Base-by-base conservation (phyloP, 1,284 basidiomycete species). In the Irpex lacteus region DNA sequence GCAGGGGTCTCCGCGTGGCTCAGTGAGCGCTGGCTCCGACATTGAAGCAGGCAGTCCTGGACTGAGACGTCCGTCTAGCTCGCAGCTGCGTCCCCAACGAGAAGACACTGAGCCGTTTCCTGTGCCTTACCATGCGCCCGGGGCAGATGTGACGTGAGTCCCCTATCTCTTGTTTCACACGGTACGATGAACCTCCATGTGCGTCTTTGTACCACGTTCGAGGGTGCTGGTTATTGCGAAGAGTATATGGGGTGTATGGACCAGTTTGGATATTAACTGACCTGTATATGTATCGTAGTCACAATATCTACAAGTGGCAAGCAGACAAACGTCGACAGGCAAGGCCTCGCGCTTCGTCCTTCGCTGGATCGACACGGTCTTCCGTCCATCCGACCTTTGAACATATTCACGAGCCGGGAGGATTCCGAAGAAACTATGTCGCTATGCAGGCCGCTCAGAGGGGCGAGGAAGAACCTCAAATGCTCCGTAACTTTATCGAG, bases 221-320 rank as follows among this genome's bases (percentile, higher is more conserved):
- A 44, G 49, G 36, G 11, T 60, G 54, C 18, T 19, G 54, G 9
- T 26, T 32, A n/a, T 47, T 13, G n/a, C 40, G 40, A n/a, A 47
- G 11, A 11, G 11, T 47, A 47, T n/a, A n/a, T n/a, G 40, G 11
- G 11, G 40, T n/a, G 32, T 34, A 3, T 34, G 32, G 32, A 34
- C 32, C 32, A 34, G 5, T 34, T 34, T 34, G 32, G 32, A 34
- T 6, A 34, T 34, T 34, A 34, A 34, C 32, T 34, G 5, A 34
- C 32, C 26, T 34, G 5, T 34, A 34, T 34, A 21, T 21, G 21
- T 21, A 34, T 34, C 32, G 2, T 66, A 95, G 94, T n/a, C 94
- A 96, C 72, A 89, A 89, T 67, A 90, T 98, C 49, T 97, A 97
- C 82, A 96, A 96, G 77, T 97, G 94, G 92, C 91, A 96, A 70